Conservation (phyloP, 2,329 filamentous ascomycete species). For the Arthrocladium fulminans region DNA sequence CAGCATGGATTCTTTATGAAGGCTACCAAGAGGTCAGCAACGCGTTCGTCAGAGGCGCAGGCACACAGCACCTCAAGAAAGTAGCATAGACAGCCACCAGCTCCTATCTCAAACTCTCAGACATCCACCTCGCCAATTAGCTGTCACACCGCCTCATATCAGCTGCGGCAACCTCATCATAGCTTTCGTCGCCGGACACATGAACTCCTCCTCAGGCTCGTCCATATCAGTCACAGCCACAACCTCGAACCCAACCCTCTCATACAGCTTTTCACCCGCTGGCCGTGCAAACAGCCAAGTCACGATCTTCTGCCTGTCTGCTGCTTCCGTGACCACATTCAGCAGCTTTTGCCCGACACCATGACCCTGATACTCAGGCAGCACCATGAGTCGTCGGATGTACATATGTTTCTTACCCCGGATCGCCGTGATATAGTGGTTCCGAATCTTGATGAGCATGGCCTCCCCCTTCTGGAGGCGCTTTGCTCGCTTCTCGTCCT, state of each 20-base stretch:
- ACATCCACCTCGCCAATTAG: too few relatives aligned
- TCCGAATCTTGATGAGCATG: slow-evolving; percentile 10
- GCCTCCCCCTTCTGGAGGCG: slow-evolving; percentile 4
- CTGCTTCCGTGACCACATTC: slow-evolving; percentile 15
- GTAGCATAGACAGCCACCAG: background rate
- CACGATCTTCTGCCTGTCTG: slow-evolving; percentile 18
- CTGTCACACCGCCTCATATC: too few relatives aligned
- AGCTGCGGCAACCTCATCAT: slow-evolving; percentile 16
- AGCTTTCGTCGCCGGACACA: slow-evolving; percentile 9
- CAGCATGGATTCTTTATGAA: slow-evolving; percentile 8
- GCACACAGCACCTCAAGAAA: slow-evolving; percentile 8
- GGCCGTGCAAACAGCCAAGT: slow-evolving; percentile 16
- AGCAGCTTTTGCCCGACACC: slow-evolving; percentile 18
- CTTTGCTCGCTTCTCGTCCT: background rate
- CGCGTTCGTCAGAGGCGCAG: slow-evolving; percentile 4
- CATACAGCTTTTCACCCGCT: slow-evolving; percentile 16
- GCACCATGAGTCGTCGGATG: slow-evolving; percentile 16
- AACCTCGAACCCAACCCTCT: slow-evolving; percentile 14
- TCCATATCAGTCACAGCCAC: slow-evolving; percentile 9
- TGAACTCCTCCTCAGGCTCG: slow-evolving; percentile 11
- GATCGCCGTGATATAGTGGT: slow-evolving; percentile 14
- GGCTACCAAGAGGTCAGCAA: slow-evolving; percentile 4
- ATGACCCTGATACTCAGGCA: slow-evolving; percentile 16
- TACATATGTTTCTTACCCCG: slow-evolving; percentile 18
- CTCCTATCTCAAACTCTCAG: background rate